phyloP scores from a whole-genome alignment of 1,284 basidiomycete species.

The Omphalotus olearius region DNA sequence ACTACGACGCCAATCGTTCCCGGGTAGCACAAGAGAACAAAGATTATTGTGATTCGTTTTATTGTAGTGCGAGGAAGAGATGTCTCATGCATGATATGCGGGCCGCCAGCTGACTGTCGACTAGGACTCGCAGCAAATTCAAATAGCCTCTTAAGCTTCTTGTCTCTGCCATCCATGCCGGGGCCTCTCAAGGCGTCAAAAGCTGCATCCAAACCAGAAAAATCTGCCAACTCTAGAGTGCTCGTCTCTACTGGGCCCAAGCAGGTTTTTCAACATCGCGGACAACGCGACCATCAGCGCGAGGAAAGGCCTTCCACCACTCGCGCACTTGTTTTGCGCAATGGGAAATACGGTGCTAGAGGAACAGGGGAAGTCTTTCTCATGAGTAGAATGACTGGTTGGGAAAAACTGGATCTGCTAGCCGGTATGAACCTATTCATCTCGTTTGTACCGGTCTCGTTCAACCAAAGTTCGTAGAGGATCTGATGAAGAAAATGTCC shows the following conservation, averaged over 20 bases:
- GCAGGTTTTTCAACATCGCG: conserved; percentile 27
- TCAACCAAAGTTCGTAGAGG: conserved; percentile 41
- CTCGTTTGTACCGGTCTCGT: background rate
- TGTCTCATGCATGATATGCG: too few relatives aligned
- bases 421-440: conserved; percentile 45
- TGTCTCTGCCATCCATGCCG: background rate
- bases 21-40: too few relatives aligned
- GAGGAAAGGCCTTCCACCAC: conserved; percentile 58
- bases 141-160: background rate
- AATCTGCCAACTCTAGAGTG: conserved; percentile 32
- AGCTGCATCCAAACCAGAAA: conserved; percentile 18
- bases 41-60: too few relatives aligned
- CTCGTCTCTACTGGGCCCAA: conserved; percentile 33
- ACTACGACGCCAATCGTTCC: too few relatives aligned
- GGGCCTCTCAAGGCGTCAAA: background rate
- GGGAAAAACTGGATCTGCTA: conserved; percentile 74
- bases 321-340: conserved; percentile 67
- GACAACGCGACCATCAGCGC: conserved; percentile 37
- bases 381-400: conserved; percentile 56
- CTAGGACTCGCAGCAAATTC: too few relatives aligned
- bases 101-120: too few relatives aligned
- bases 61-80: too few relatives aligned
- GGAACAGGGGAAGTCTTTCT: conserved; percentile 65
- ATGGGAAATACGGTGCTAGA: conserved; percentile 65
- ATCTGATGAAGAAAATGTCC: conserved; percentile 52